Evolutionary conservation across 306 rosid species (phyloP).

Genomic region (Sophora flavescens): DNA sequence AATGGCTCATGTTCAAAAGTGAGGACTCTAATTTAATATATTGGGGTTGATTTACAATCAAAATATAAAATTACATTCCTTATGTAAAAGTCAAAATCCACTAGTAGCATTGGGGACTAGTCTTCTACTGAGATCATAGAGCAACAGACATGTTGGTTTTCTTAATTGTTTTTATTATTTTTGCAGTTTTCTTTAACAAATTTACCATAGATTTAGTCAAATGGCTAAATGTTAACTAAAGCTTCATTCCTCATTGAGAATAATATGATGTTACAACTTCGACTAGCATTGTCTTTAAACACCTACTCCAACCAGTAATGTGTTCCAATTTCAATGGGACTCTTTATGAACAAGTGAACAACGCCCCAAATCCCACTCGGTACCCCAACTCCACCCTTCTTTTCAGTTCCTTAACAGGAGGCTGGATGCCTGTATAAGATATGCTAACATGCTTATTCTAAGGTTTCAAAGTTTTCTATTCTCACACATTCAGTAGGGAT

Average conservation of each 20-base stretch:
- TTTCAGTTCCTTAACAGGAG: slow-evolving; percentile 15
- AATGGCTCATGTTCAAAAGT: too few relatives aligned
- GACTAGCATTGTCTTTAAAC: slow-evolving; percentile 10
- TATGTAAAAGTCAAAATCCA: too few relatives aligned
- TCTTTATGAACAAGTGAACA: slow-evolving; percentile 22
- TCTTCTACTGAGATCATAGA: too few relatives aligned
- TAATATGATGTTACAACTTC: not conserved
- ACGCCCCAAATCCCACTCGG: not conserved
- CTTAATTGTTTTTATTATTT: too few relatives aligned
- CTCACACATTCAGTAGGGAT: slow-evolving; percentile 1
- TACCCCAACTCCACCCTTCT: not conserved
- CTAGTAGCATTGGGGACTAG: too few relatives aligned
- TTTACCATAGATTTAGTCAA: not conserved
- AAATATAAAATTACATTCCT: too few relatives aligned
- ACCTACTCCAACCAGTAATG: slow-evolving; percentile 33
- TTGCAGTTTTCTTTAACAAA: too few relatives aligned
- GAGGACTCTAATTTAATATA: too few relatives aligned
- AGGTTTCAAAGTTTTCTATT: not conserved
- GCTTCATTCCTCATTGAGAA: not conserved
- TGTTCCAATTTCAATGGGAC: not conserved
- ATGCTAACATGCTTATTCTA: slow-evolving; percentile 19
- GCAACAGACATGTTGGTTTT: too few relatives aligned
- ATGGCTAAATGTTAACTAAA: not conserved
- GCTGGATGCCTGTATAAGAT: not conserved
- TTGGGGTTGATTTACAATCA: too few relatives aligned